These are phyloP conservation scores for Cenchrus fungigraminus DNA, from an alignment of 176 grass and related monocot species.

Conservation along the genomic window DNA sequence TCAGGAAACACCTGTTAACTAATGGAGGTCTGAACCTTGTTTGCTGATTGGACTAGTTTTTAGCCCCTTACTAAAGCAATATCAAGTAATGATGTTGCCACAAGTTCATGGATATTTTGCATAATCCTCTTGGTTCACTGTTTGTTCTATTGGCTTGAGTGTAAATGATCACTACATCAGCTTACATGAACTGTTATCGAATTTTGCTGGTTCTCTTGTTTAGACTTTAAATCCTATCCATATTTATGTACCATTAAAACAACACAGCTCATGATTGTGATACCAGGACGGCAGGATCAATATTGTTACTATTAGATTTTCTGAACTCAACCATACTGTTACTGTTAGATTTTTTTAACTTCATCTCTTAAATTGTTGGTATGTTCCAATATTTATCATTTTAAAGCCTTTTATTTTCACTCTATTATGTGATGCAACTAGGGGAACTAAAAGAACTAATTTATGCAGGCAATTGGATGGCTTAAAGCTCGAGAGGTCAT, in stretches of 20 bases:
- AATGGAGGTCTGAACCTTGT: conserved; percentile 9
- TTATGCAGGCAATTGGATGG: conserved; percentile 82
- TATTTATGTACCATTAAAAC: conserved; percentile 8
- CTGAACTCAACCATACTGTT: not conserved
- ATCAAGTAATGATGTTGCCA: not conserved
- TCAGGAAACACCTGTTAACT: conserved; percentile 6
- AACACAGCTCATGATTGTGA: not conserved
- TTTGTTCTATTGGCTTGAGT: conserved; percentile 22
- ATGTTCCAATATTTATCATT: not conserved
- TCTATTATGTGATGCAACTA: not conserved
- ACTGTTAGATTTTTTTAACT: not conserved
- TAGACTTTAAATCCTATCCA: not conserved
- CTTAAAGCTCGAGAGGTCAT: conserved; percentile 63
- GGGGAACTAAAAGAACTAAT: conserved; percentile 42
- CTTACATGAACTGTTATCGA: not conserved
- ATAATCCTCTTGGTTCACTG: not conserved
- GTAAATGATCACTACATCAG: not conserved
- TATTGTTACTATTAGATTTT: conserved; percentile 5
- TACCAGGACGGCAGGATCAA: not conserved
- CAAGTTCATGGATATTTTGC: not conserved
- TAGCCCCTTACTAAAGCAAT: not conserved
- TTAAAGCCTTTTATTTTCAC: not conserved
- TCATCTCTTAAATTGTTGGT: not conserved
- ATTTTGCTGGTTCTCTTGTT: not conserved
- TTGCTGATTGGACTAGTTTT: not conserved